Conservation (phyloP, 345 rosid species). For the Dipteronia sinensis region DNA sequence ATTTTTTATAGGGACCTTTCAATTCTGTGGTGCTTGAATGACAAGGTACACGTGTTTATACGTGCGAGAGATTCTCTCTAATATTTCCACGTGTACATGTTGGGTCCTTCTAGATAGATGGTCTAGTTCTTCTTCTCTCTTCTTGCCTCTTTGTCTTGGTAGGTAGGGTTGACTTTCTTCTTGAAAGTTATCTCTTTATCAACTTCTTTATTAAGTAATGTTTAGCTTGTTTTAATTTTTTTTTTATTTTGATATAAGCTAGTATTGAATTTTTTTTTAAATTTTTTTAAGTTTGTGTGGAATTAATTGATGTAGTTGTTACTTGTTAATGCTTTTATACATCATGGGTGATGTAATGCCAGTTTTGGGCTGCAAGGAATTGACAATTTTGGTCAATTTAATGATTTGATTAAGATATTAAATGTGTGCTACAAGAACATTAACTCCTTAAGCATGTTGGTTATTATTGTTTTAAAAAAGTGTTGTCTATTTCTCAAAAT, state of each 20-base stretch:
- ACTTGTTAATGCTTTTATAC: not conserved
- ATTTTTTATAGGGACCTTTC: not conserved
- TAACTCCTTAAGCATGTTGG: too few relatives aligned
- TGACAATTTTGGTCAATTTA: not conserved
- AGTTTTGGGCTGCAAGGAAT: slow-evolving; percentile 2
- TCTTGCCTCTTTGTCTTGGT: too few relatives aligned
- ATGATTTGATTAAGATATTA: not conserved
- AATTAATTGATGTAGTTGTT: too few relatives aligned
- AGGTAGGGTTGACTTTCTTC: not conserved
- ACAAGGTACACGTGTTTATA: not conserved
- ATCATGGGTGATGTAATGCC: slow-evolving; percentile 4
- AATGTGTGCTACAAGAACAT: not conserved
- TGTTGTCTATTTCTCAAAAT: too few relatives aligned
- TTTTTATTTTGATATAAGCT: too few relatives aligned
- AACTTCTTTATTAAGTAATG: too few relatives aligned
- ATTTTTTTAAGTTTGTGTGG: too few relatives aligned
- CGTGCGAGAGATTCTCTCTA: not conserved
- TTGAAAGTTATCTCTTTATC: not conserved
- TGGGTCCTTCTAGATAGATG: not conserved
- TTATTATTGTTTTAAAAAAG: too few relatives aligned
- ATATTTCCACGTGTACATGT: not conserved
- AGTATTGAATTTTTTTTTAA: too few relatives aligned
- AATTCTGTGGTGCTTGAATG: not conserved
- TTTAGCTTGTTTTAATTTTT: not conserved
- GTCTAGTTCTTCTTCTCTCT: not conserved